Conservation (phyloP, 805 yeast genomes). For the Ogataea pignaliae region DNA sequence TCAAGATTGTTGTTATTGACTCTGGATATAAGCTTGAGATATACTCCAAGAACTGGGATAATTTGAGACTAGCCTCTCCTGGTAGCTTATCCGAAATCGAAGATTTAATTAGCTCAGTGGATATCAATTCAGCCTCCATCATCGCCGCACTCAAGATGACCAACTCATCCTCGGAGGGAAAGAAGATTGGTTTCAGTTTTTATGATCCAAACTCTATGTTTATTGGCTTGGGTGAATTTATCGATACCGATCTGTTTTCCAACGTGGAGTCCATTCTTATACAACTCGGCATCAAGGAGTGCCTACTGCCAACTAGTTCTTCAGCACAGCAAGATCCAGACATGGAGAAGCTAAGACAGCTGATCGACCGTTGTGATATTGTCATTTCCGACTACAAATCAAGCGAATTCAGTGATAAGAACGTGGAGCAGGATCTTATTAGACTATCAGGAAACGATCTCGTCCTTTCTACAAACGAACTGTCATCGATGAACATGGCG, state of each 20-base stretch:
- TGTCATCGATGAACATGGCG: conserved; percentile 46
- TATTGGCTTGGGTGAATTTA: conserved; percentile 72
- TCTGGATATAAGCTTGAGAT: conserved; percentile 76
- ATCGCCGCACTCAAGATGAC: conserved; percentile 49
- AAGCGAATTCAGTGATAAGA: conserved; percentile 56
- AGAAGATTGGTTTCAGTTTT: conserved; percentile 71
- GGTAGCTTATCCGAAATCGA: conserved; percentile 83
- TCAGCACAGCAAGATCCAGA: conserved; percentile 43
- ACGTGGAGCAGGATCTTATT: conserved; percentile 73
- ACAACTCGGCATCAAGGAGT: conserved; percentile 87
- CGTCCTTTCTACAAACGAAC: conserved; percentile 51
- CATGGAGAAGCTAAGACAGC: conserved; percentile 58
- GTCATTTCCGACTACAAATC: conserved; percentile 59
- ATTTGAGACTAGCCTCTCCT: conserved; percentile 69
- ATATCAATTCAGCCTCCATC: conserved; percentile 35
- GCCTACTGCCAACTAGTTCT: conserved; percentile 45
- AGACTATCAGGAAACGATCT: conserved; percentile 60
- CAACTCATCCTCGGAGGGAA: conserved; percentile 37
- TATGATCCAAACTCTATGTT: conserved; percentile 65
- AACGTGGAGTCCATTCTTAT: conserved; percentile 82
- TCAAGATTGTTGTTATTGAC: conserved; percentile 64
- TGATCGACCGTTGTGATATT: conserved; percentile 74
- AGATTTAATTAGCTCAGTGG: conserved; percentile 51
- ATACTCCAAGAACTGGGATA: conserved; percentile 62
- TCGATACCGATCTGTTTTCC: conserved; percentile 82